phyloP scores from a whole-genome alignment of 2,329 filamentous ascomycete genomes.

The Triangularia setosa region DNA sequence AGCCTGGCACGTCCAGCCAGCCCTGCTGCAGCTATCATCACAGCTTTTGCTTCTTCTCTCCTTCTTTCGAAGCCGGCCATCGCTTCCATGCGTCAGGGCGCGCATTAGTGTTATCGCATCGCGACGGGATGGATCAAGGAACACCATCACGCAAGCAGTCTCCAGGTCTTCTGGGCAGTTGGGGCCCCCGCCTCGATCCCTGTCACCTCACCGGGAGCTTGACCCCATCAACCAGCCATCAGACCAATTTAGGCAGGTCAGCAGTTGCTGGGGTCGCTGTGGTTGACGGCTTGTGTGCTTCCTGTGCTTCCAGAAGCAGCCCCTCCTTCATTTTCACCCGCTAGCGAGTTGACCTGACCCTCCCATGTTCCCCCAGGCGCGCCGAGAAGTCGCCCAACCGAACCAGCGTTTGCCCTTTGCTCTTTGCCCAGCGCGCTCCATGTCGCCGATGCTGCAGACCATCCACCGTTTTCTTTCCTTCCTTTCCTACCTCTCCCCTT shows the following conservation, averaged over 20 bases:
- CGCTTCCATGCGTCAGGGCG: slow-evolving; percentile 9
- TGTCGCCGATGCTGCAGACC: slow-evolving; percentile 7
- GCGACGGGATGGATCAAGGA: slow-evolving; percentile 11
- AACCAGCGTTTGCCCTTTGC: neutral
- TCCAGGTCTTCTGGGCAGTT: slow-evolving; percentile 10
- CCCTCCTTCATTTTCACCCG: slow-evolving; percentile 16
- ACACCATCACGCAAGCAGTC: neutral
- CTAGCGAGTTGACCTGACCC: slow-evolving; percentile 2
- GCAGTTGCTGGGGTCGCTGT: slow-evolving; percentile 16
- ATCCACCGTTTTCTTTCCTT: slow-evolving; percentile 6
- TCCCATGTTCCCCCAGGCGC: neutral
- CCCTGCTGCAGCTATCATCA: neutral
- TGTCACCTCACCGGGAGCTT: slow-evolving; percentile 19
- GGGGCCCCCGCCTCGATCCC: slow-evolving; percentile 26
- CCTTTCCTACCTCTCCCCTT: slow-evolving; percentile 6
- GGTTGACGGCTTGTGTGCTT: slow-evolving; percentile 23
- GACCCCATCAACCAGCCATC: slow-evolving; percentile 25
- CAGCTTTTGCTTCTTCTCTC: neutral
- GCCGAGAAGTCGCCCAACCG: slow-evolving; percentile 1
- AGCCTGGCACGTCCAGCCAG: neutral
- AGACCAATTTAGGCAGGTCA: slow-evolving; percentile 32
- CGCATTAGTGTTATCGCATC: slow-evolving; percentile 18
- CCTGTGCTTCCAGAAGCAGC: slow-evolving; percentile 26
- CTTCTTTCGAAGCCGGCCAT: neutral
- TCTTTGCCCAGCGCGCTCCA: slow-evolving; percentile 3